Percentiles rank a stretch among this genome's conserved stretches.
These are phyloP conservation scores for Scedosporium apiospermum DNA, from an alignment of 2,329 filamentous ascomycete genomes.

Conservation along the genomic window DNA sequence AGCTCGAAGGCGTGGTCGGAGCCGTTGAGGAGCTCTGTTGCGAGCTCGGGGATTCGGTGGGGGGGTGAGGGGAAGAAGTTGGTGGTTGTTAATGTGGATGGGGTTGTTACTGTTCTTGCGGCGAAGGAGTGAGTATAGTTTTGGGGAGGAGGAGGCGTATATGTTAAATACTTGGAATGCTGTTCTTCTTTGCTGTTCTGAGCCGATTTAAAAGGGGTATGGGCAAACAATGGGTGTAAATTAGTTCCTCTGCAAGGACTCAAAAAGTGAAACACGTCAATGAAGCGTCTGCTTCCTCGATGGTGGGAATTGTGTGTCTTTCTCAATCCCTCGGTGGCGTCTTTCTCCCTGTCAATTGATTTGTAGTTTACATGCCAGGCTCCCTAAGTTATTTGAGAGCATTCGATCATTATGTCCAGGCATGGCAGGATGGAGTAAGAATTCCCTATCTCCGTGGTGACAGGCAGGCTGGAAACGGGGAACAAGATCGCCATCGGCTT, in stretches of 20 bases:
- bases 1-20: conserved; percentile 81
- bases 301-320: too few species aligned
- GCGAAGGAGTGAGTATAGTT: conserved; percentile 30
- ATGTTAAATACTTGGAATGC: not conserved
- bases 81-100: conserved; percentile 64
- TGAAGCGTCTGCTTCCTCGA: conserved; percentile 3
- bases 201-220: not conserved
- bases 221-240: conserved; percentile 2
- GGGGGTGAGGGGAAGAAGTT: conserved; percentile 65
- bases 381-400: too few species aligned
- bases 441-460: too few species aligned
- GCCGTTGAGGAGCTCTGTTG: conserved; percentile 65
- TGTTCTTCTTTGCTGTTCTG: not conserved
- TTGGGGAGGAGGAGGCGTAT: not conserved
- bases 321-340: too few species aligned
- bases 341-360: too few species aligned
- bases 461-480: too few species aligned
- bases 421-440: too few species aligned
- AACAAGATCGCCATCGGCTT: too few species aligned
- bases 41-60: conserved; percentile 69
- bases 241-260: not conserved
- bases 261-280: not conserved
- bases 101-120: conserved; percentile 62
- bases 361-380: too few species aligned
- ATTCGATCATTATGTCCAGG: too few species aligned